A percentile compares a stretch with the other conserved stretches of the same genome.
Conservation (phyloP, 352 stramenopile genomes). For the Pythium dissotocum region DNA sequence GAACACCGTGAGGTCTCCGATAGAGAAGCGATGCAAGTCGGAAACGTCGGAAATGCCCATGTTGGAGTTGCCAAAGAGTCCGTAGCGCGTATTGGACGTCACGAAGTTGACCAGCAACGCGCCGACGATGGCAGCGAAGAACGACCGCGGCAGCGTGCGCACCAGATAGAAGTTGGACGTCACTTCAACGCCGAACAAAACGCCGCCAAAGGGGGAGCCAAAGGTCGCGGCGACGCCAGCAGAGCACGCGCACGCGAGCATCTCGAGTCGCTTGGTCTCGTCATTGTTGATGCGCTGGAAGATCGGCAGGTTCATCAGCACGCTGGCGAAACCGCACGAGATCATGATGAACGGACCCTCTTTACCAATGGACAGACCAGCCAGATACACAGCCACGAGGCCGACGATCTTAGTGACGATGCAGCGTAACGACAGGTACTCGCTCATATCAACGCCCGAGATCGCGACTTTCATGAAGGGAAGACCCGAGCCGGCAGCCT, state of each 20-base stretch:
- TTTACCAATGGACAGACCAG: constrained; percentile 79
- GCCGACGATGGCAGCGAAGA: constrained; percentile 82
- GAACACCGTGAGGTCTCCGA: constrained; percentile 64
- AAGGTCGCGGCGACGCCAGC: constrained; percentile 87
- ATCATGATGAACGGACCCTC: constrained; percentile 91
- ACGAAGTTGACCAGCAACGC: constrained; percentile 66
- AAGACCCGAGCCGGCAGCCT: constrained; percentile 72
- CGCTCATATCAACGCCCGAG: constrained; percentile 80
- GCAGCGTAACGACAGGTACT: constrained; percentile 68
- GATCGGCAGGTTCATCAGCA: constrained; percentile 68
- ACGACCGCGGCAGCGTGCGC: constrained; percentile 71
- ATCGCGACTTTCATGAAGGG: constrained; percentile 84
- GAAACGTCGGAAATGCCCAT: constrained; percentile 56
- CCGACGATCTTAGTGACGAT: constrained; percentile 77
- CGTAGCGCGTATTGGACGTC: constrained; percentile 61
- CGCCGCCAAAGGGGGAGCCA: constrained; percentile 80
- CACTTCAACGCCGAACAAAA: constrained; percentile 85
- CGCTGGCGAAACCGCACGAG: constrained; percentile 75
- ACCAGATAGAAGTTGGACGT: constrained; percentile 87
- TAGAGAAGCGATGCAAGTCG: constrained; percentile 47
- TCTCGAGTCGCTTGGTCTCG: constrained; percentile 77
- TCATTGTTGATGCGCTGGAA: constrained; percentile 80
- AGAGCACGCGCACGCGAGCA: constrained; percentile 79
- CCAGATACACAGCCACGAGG: constrained; percentile 55
- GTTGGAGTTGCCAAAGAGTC: constrained; percentile 71